Conservation (phyloP, 2,329 filamentous ascomycete species). For the Microcyclospora pomicola region DNA sequence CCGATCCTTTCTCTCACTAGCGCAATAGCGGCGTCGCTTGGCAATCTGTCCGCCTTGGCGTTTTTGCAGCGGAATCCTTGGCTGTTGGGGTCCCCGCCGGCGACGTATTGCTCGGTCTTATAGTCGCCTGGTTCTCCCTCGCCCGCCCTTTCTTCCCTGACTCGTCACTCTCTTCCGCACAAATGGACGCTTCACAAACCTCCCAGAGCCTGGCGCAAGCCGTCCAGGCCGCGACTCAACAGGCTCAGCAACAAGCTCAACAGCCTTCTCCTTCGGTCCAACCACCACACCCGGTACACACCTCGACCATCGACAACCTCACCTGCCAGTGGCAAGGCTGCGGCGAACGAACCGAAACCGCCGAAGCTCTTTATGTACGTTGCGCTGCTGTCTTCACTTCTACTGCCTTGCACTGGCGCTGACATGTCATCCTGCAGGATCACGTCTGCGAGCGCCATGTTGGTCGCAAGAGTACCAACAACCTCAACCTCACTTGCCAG, state of each 20-base stretch:
- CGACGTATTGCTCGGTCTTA: too few species aligned
- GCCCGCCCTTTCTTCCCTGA: not conserved
- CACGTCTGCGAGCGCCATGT: constrained; percentile 98
- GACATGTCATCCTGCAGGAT: constrained; percentile 44
- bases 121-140: too few species aligned
- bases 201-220: constrained; percentile 17
- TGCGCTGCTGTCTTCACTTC: constrained; percentile 1
- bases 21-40: too few species aligned
- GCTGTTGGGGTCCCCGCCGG: too few species aligned
- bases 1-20: too few species aligned
- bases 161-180: not conserved
- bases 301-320: constrained; percentile 30
- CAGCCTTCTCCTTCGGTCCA: constrained; percentile 18
- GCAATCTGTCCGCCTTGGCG: too few species aligned
- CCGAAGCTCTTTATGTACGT: constrained; percentile 50
- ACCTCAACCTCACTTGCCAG: constrained; percentile 90
- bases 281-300: constrained; percentile 16
- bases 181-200: constrained; percentile 2
- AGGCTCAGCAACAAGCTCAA: constrained; percentile 13
- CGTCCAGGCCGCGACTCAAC: constrained; percentile 11
- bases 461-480: constrained; percentile 97
- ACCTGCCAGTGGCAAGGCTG: constrained; percentile 51
- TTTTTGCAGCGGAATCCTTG: too few species aligned
- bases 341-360: constrained; percentile 43
- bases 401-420: constrained; percentile 1